These are phyloP conservation scores for Pseudogymnoascus sp. DNA, from an alignment of 2,329 filamentous ascomycete species.

Conservation along the genomic window DNA sequence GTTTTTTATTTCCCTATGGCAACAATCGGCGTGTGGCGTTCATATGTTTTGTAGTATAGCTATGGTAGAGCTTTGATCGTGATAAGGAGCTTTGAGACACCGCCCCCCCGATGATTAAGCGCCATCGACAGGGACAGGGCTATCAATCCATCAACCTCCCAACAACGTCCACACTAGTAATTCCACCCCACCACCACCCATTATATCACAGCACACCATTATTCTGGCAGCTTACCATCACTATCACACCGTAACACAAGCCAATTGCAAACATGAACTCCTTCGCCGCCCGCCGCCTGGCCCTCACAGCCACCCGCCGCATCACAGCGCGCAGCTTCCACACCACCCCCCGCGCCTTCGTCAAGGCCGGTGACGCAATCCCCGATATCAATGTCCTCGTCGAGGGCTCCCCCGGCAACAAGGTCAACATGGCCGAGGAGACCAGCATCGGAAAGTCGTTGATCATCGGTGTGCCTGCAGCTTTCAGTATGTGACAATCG, in stretches of 20 bases:
- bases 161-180: not conserved
- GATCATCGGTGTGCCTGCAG: conserved; percentile 78
- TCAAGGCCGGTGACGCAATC: conserved; percentile 72
- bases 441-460: conserved; percentile 64
- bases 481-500: conserved; percentile 52
- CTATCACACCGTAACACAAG: not conserved
- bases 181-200: not conserved
- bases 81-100: conserved; percentile 6
- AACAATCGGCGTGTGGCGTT: conserved; percentile 1
- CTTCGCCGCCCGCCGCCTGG: not conserved
- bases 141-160: not conserved
- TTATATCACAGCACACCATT: not conserved
- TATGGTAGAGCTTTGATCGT: not conserved
- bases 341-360: conserved; percentile 51
- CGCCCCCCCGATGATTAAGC: not conserved
- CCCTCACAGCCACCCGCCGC: conserved; percentile 11
- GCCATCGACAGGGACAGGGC: not conserved
- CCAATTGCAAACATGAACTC: conserved; percentile 8
- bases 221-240: not conserved
- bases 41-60: not conserved
- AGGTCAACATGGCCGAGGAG: conserved; percentile 78
- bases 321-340: conserved; percentile 46
- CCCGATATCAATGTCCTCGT: conserved; percentile 70
- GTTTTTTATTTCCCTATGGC: not conserved
- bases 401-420: conserved; percentile 84